Base-by-base conservation (phyloP, 129 eudicot genomes). In the Calendula officinalis region DNA sequence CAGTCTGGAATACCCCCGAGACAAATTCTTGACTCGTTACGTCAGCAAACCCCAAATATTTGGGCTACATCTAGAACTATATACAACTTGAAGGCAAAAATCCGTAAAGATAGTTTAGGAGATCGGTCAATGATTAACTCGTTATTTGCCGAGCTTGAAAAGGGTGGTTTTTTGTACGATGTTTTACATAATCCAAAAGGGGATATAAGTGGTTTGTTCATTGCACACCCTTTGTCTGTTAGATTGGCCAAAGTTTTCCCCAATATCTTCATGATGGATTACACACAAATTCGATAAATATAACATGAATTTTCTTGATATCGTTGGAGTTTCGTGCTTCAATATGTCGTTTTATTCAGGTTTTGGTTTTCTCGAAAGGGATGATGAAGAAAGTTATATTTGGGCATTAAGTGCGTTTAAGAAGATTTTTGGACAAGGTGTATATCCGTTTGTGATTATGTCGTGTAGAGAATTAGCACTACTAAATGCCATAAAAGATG, bases 261-360 rank as follows among this genome's bases (percentile, higher is more conserved):
- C 0, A 22, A 15, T 55, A 35, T 66, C 16, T 77, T 77, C 33
- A 11, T 65, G n/a, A 76, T 70, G 81, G 81, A 76, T 69, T 69
- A 56, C 65, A 76, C 63, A 70, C 43, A 69, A 76, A 39, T 63
- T 56, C 52, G 69, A 76, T 38, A 72, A 57, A 33, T 61, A 68
- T 35, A 12, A 33, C 5, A 62, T 76, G 68, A 51, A 75, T 0
- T 11, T 75, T 32, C 74, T 62, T 35, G 49, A 49, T 61, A 66
- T 13, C 68, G 68, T 27, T 61, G 69, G 30, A 22, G 30, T 22
- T 22, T 22, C 30, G 2, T 22, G 30, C 30, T 22, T 22, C 30
- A 22, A 22, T 30, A 42, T 45, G 1, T 49, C 75, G 1, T 75
- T 75, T 68, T 75, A 27, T 39, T 42, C 47, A 0, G 32, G 60